phyloP scores from a whole-genome alignment of 1,139 yeast species.

The Blastobotrys persicus region DNA sequence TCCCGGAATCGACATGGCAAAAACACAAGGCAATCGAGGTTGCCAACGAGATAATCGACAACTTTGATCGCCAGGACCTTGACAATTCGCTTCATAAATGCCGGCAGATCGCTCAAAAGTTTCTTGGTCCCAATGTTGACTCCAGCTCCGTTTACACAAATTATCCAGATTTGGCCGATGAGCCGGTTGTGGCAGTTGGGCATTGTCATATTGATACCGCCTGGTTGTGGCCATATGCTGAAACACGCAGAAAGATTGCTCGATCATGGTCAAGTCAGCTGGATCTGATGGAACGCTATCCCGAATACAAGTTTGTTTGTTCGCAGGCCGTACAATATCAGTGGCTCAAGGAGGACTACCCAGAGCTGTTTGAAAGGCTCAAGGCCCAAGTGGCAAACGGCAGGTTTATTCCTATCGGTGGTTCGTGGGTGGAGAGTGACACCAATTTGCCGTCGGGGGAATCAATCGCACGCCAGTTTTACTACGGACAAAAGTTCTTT shows the following conservation, averaged over 20 bases:
- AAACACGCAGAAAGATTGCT: conserved; percentile 81
- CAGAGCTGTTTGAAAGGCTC: conserved; percentile 62
- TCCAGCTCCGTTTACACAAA: conserved; percentile 52
- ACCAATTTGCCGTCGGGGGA: conserved; percentile 91
- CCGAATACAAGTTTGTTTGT: conserved; percentile 88
- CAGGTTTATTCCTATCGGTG: conserved; percentile 88
- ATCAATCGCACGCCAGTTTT: conserved; percentile 78
- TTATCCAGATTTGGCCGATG: conserved; percentile 4
- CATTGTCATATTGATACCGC: conserved; percentile 96
- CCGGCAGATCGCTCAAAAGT: conserved; percentile 62
- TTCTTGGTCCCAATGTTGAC: conserved; percentile 64
- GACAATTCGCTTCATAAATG: conserved; percentile 54
- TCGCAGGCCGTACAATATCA: conserved; percentile 93
- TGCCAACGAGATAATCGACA: conserved; percentile 77
- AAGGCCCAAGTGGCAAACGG: conserved; percentile 64
- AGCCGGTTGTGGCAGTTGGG: conserved; percentile 71
- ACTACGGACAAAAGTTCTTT: conserved; percentile 82
- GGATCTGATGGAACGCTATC: conserved; percentile 75
- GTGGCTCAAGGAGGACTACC: conserved; percentile 83
- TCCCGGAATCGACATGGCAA: conserved; percentile 72
- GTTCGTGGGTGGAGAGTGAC: conserved; percentile 95
- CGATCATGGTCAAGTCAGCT: conserved; percentile 93
- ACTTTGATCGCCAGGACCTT: conserved; percentile 57
- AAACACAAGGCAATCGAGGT: conserved; percentile 76
- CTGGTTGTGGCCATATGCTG: conserved; percentile 97